Conservation (phyloP, 2,329 filamentous ascomycete genomes). For the Aspergillus udagawae region DNA sequence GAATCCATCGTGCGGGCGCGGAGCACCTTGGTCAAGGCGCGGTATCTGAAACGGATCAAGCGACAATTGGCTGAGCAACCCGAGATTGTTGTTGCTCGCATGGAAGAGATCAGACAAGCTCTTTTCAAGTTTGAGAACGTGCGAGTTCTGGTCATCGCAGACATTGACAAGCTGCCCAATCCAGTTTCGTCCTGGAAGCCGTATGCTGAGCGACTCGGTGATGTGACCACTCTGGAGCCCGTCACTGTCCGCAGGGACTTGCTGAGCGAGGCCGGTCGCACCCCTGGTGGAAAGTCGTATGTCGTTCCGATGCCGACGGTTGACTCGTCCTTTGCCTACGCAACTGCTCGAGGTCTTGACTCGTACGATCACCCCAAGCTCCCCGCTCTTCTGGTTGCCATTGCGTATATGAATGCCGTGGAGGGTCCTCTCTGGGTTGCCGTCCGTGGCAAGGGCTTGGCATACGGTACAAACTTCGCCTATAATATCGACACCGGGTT, state of each 20-base stretch:
- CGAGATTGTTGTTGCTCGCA: conserved; percentile 67
- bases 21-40: conserved; percentile 77
- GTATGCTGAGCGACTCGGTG: conserved; percentile 53
- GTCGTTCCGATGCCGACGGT: conserved; percentile 88
- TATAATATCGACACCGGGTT: conserved; percentile 75
- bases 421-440: conserved; percentile 94
- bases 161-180: conserved; percentile 68
- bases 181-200: conserved; percentile 77
- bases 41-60: conserved; percentile 82
- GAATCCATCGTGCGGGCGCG: conserved; percentile 73
- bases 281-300: conserved; percentile 70
- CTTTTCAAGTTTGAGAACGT: conserved; percentile 84
- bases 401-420: conserved; percentile 85
- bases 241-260: conserved; percentile 66
- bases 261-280: conserved; percentile 70
- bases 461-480: conserved; percentile 79
- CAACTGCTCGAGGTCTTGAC: conserved; percentile 68
- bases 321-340: conserved; percentile 84
- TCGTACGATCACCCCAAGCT: conserved; percentile 73
- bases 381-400: conserved; percentile 80
- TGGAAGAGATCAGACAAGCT: conserved; percentile 69
- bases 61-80: conserved; percentile 75
- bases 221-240: conserved; percentile 57
- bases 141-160: conserved; percentile 76
- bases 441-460: conserved; percentile 86